A percentile compares a stretch with the other conserved stretches of the same genome.
Conservation (phyloP, 306 rosid genomes). For the Lathyrus aphaca region DNA sequence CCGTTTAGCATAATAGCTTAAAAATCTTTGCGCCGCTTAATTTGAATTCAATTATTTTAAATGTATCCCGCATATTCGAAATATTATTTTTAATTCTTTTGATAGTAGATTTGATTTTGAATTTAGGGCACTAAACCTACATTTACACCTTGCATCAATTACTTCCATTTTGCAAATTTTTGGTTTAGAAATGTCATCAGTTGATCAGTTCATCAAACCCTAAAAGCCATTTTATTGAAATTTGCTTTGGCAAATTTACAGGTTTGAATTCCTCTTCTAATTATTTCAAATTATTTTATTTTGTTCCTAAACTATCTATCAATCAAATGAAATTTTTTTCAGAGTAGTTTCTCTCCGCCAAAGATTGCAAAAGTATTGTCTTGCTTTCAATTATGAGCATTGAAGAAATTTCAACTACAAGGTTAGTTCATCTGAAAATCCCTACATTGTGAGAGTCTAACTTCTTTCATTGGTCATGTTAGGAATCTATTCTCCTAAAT, state of each 20-base stretch:
- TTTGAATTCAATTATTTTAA: neutral
- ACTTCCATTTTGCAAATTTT: neutral
- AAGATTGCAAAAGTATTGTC: neutral
- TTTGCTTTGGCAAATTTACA: neutral
- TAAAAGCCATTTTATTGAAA: neutral
- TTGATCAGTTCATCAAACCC: neutral
- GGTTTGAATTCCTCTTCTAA: conserved; percentile 7
- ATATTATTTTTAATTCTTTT: neutral
- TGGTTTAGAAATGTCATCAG: neutral
- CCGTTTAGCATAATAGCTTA: neutral
- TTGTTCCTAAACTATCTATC: neutral
- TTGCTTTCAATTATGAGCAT: neutral
- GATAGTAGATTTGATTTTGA: neutral
- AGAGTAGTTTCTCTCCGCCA: neutral
- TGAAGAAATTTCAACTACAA: neutral
- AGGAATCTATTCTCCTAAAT: neutral
- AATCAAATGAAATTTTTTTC: neutral
- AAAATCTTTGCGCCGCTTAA: neutral
- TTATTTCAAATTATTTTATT: neutral
- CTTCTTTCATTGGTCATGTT: neutral
- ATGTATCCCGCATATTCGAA: neutral
- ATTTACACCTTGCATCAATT: neutral
- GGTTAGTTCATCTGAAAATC: neutral
- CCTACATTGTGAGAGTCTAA: neutral
- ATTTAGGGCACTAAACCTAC: neutral